Conservation (phyloP, 345 rosid genomes). For the Streptanthus diversifolius region DNA sequence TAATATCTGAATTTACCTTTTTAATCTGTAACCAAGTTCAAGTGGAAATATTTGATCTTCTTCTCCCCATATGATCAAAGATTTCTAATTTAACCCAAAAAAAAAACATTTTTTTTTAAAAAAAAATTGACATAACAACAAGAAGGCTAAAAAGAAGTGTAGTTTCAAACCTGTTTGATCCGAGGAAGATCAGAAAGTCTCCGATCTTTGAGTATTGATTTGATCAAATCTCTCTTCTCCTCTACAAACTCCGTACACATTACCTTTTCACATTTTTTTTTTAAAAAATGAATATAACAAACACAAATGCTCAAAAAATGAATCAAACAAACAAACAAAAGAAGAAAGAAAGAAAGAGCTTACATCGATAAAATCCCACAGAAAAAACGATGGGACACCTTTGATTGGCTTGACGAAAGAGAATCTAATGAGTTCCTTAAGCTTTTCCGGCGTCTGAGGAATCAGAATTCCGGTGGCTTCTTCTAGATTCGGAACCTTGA, state of each 20-base stretch:
- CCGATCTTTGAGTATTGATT: constrained; percentile 49
- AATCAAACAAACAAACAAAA: background rate
- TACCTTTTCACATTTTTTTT: constrained; percentile 54
- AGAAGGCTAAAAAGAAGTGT: background rate
- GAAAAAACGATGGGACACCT: constrained; percentile 53
- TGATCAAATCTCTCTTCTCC: constrained; percentile 69
- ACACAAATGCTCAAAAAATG: background rate
- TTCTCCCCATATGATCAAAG: constrained; percentile 57
- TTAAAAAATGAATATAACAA: too few species aligned
- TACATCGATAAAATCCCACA: constrained; percentile 57
- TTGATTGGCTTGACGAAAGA: constrained; percentile 54
- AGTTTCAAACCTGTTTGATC: constrained; percentile 57
- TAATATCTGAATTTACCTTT: constrained; percentile 29
- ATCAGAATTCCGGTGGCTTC: constrained; percentile 61
- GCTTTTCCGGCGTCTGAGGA: constrained; percentile 66
- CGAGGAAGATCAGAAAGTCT: constrained; percentile 57
- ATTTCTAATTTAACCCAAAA: constrained; percentile 26
- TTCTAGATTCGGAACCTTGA: constrained; percentile 53
- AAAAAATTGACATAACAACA: background rate
- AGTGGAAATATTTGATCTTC: constrained; percentile 57
- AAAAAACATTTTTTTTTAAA: too few species aligned
- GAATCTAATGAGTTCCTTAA: constrained; percentile 54
- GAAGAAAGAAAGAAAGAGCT: background rate
- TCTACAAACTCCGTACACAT: constrained; percentile 68
- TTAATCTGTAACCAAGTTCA: constrained; percentile 51